Evolutionary conservation across 2,329 filamentous ascomycete species (phyloP), one percentile per base, ranked within the genome.

Genomic region (Colletotrichum salicis): DNA sequence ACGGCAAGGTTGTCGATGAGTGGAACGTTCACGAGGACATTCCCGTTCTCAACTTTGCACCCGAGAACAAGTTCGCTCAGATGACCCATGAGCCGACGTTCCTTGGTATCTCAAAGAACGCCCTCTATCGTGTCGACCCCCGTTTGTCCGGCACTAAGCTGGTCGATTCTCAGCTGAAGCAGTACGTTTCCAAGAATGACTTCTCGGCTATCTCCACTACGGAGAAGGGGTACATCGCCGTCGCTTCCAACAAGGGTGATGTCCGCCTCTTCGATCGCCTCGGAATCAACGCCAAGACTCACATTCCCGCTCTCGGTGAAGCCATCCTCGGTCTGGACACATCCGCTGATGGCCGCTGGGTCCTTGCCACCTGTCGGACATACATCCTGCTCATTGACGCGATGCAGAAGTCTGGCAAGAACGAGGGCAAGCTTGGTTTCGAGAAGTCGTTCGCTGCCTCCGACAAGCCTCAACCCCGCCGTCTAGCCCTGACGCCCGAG

Each of bases 21-120:
- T 99, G 96, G 96, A 97, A 97, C 77, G 89, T 99, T 15, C 96
- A 99, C 79, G 96, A 99, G 74, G 94, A 98, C 79, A 98, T 99
- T 67, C 92, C 94, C 0, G 94, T 98, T 73, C 91, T 94, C 66
- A 96, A 92, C 11, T 98, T 98, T 82, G 94, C 94, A 0, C 96
- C 96, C 0, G 95, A 98, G 82, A 97, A 92, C 88, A 99, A 99
- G 89, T 99, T 98, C 78, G 92, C 96, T 1, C 96, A 99, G 84
- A 97, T 97, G 93, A 98, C 95, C 0, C 91, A 92, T 71, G 95
- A 97, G 79, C 95, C 97, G 78, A 97, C 96, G 0, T 98, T 99
- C 86, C 86, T 99, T 11, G 96, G 96, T 83, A 90, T 97, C 31
- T 98, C 95, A 10, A 90, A 91, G 79, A 99, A 99, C 76, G 95